Conservation (phyloP, 495 filamentous ascomycete species). For the Neurospora discreta region DNA sequence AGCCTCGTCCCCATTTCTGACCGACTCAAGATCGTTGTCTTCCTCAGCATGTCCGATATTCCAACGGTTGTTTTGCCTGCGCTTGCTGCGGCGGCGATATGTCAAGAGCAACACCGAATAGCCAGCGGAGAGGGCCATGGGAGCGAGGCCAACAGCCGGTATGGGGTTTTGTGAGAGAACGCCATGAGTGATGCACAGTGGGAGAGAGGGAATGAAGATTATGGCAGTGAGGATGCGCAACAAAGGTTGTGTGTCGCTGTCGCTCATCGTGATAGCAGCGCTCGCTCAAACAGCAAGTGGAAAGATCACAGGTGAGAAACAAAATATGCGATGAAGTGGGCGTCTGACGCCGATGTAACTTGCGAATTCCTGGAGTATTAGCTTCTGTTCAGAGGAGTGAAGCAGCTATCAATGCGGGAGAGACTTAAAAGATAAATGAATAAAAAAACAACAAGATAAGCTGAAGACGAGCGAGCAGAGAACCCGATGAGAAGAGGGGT, state of each 20-base stretch:
- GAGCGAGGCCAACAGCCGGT: slow-evolving; percentile 31
- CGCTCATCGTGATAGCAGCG: not conserved
- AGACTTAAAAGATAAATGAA: not conserved
- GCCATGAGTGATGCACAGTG: slow-evolving; percentile 32
- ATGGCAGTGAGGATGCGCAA: slow-evolving; percentile 30
- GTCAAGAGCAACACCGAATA: slow-evolving; percentile 17
- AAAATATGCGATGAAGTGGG: not conserved
- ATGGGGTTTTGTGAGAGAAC: slow-evolving; percentile 21
- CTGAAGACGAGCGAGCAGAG: not conserved
- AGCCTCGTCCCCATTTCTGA: not conserved
- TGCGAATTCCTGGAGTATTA: not conserved
- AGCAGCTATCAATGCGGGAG: not conserved
- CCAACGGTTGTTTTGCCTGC: not conserved
- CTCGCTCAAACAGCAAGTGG: not conserved
- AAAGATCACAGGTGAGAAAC: not conserved
- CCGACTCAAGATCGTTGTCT: slow-evolving; percentile 2
- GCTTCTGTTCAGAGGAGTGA: not conserved
- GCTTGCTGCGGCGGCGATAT: slow-evolving; percentile 2
- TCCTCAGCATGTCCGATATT: slow-evolving; percentile 1
- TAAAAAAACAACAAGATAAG: not conserved
- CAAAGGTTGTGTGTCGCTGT: not conserved
- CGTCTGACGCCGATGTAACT: not conserved
- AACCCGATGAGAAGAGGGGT: not conserved
- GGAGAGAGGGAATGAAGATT: slow-evolving; percentile 44
- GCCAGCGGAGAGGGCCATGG: slow-evolving; percentile 26